These are phyloP conservation scores for Axilococcus clingmanii DNA, from an alignment of 139 green algal species.

Conservation along the genomic window DNA sequence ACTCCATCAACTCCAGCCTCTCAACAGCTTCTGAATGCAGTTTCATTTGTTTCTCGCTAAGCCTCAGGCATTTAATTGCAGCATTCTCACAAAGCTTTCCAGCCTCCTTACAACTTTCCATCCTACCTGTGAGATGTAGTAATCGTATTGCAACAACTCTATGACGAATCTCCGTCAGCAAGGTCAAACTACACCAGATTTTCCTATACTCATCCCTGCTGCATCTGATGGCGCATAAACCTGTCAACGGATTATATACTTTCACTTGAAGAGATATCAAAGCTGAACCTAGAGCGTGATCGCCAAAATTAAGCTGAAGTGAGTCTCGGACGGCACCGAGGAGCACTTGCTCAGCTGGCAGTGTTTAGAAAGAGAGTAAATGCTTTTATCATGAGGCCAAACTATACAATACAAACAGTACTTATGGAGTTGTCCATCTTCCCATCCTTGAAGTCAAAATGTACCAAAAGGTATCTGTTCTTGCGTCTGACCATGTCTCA, in stretches of 20 bases:
- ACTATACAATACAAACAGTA: constrained; percentile 16
- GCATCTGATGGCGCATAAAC: constrained; percentile 24
- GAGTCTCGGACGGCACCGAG: constrained; percentile 19
- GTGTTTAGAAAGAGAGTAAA: constrained; percentile 1
- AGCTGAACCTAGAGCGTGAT: constrained; percentile 17
- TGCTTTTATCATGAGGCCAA: neutral
- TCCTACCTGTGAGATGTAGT: too few species aligned
- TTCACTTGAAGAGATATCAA: constrained; percentile 33
- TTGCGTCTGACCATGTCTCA: constrained; percentile 34
- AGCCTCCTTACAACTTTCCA: too few species aligned
- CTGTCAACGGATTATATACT: constrained; percentile 31
- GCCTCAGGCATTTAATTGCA: too few species aligned
- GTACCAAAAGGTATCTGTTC: constrained; percentile 36
- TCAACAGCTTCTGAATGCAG: too few species aligned
- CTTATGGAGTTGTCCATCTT: constrained; percentile 19
- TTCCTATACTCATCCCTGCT: constrained; percentile 23
- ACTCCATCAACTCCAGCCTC: too few species aligned
- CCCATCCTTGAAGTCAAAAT: constrained; percentile 35
- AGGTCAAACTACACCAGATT: constrained; percentile 20
- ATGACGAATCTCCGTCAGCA: constrained; percentile 23
- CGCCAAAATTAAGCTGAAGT: constrained; percentile 31
- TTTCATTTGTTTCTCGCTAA: too few species aligned
- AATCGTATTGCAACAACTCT: too few species aligned
- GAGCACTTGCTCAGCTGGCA: constrained; percentile 18
- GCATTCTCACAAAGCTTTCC: too few species aligned